Percentiles rank a stretch among this genome's conserved stretches.
Evolutionary conservation across 768 basidiomycete species (phyloP).

Genomic region (Hysterangium stoloniferum): DNA sequence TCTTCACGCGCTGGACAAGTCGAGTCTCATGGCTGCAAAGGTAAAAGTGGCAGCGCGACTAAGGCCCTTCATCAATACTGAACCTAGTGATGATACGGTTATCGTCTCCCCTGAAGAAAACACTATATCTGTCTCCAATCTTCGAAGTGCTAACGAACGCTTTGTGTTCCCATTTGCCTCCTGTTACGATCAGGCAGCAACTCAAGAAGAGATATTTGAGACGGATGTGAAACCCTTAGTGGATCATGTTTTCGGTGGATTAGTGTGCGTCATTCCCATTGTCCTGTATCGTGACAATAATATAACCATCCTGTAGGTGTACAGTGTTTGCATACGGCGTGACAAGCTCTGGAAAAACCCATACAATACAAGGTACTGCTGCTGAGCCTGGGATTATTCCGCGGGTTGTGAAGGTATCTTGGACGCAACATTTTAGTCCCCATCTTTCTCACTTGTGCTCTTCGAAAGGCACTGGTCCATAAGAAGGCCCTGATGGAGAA

Average conservation of each 20-base stretch:
- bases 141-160: constrained; percentile 57
- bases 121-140: constrained; percentile 59
- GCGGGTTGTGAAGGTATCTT: constrained; percentile 59
- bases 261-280: constrained; percentile 39
- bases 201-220: constrained; percentile 71
- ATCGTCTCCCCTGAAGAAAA: constrained; percentile 38
- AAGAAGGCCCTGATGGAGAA: constrained; percentile 33
- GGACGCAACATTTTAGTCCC: background rate
- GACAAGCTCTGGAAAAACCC: constrained; percentile 85
- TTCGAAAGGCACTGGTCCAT: constrained; percentile 47
- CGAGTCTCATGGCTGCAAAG: constrained; percentile 26
- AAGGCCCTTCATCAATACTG: constrained; percentile 53
- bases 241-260: constrained; percentile 68
- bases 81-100: constrained; percentile 55
- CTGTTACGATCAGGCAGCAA: constrained; percentile 63
- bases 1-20: background rate
- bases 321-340: constrained; percentile 90
- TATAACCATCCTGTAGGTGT: constrained; percentile 37
- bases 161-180: constrained; percentile 79
- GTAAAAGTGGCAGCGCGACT: constrained; percentile 69
- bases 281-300: constrained; percentile 26
- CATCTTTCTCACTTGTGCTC: background rate
- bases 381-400: constrained; percentile 80
- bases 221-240: constrained; percentile 71
- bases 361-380: constrained; percentile 83